These are phyloP conservation scores for Capsella bursapastoris DNA, from an alignment of 345 rosid genomes.

Conservation along the genomic window DNA sequence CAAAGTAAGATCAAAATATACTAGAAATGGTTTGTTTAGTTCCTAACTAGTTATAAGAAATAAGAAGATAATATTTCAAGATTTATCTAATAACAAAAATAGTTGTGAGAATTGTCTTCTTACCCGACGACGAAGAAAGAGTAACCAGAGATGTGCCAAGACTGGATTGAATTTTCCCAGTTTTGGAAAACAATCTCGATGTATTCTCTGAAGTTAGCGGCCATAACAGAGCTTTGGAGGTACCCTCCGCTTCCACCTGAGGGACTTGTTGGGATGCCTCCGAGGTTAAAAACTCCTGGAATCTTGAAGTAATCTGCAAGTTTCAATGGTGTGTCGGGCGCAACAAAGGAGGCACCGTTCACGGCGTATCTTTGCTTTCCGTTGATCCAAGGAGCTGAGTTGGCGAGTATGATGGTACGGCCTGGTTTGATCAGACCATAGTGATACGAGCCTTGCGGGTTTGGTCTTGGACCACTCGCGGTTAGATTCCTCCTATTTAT, in stretches of 20 bases:
- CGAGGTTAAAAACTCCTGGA: constrained; percentile 77
- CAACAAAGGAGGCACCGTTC: constrained; percentile 75
- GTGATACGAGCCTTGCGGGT: constrained; percentile 98
- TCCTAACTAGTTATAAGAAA: background rate
- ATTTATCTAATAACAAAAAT: background rate
- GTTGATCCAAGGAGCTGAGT: constrained; percentile 75
- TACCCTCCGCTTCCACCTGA: constrained; percentile 61
- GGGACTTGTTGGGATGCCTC: constrained; percentile 73
- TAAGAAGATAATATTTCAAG: background rate
- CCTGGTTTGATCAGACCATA: constrained; percentile 82
- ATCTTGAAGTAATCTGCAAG: constrained; percentile 90
- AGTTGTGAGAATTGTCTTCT: constrained; percentile 22
- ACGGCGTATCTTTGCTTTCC: constrained; percentile 88
- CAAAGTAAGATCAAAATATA: constrained; percentile 2
- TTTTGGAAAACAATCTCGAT: constrained; percentile 89
- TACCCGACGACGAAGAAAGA: constrained; percentile 95
- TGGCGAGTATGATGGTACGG: constrained; percentile 71
- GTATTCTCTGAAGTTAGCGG: constrained; percentile 67
- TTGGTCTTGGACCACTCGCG: constrained; percentile 95
- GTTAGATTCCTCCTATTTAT: constrained; percentile 80
- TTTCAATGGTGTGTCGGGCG: constrained; percentile 84
- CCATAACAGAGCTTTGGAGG: constrained; percentile 77
- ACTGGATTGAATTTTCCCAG: constrained; percentile 78
- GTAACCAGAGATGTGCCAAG: constrained; percentile 86
- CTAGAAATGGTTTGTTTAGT: background rate